Evolutionary conservation across 1,284 basidiomycete species (phyloP), one percentile per base, ranked within the genome.

Genomic region (Salmacisia buchloeana): DNA sequence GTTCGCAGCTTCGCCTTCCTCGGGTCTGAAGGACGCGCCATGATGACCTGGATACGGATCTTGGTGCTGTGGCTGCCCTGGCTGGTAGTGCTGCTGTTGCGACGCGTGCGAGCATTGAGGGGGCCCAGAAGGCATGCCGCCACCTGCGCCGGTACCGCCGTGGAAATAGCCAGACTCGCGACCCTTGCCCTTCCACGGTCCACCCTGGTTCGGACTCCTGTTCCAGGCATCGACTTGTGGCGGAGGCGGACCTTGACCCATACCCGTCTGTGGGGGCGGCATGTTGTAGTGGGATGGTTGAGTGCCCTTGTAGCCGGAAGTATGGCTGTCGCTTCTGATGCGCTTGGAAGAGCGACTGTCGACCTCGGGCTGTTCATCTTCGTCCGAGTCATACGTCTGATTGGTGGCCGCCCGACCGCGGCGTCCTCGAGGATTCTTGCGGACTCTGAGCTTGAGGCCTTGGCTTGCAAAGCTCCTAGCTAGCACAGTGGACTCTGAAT

Each of bases 401-500:
- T 13, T 31, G 25, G 15, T 43, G 39, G 21, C 36, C n/a, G n/a
- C 57, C 35, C 67, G 36, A 27, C 70, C n/a, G n/a, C n/a, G 63
- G 23, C 71, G 59, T 2, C 63, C 66, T 12, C 75, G 62, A 3
- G 74, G 72, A 41, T 77, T 71, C 62, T 76, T 77, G 60, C 75
- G 74, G n/a, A 77, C 74, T 12, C 75, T 74, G 3, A 77, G 71
- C 36, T 77, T 77, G 60, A 77, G 70, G 7, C 75, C 75, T 25
- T 77, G 75, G 21, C 74, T 74, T 2, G 75, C 75, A 54, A 77
- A 76, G 7, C 74, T 68, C 41, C 68, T 68, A 52, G 75, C 76
- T 2, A 77, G 66, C 25, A 49, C 58, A 6, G 75, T 75, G 0
- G 75, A 77, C 60, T 77, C 75, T 62, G 46, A 9, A 35, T 49